Base-by-base conservation (phyloP, 345 rosid genomes). In the Jatropha curcas region DNA sequence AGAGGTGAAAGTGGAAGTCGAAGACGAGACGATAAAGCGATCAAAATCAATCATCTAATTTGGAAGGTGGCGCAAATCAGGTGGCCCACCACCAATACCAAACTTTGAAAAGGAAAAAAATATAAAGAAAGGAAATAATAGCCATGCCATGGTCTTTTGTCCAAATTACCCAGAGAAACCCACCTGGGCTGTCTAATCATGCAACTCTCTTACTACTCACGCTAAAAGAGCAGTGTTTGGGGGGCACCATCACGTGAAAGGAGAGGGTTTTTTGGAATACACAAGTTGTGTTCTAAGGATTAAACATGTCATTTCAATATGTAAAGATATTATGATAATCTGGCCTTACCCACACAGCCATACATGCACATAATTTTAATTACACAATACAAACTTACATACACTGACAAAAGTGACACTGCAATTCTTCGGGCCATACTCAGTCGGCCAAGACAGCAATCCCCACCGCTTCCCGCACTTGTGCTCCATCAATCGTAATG, bases 171-270 rank as follows among this genome's bases (percentile, higher is more conserved):
- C 65, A 19, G 14, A 2, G 63, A 59, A 58, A 39, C 67, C 68
- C 69, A 58, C 53, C 66, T 51, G 70, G 69, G 70, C 13, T 53
- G 73, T 61, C 67, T 61, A 71, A 55, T 45, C 39, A 55, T 67
- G 43, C 58, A 58, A 22, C 25, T 33, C 28, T 34, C 59, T 34
- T n/a, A 16, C 30, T 58, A 12, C 22, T 52, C 78, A 60, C 69
- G 63, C 76, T 16, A 25, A 24, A 71, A 59, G 11, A 55, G 65
- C 45, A 7, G 51, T 2, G 16, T 45, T 50, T 8, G 35, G 57
- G 62, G 52, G 69, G 67, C 74, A 68, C n/a, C 5, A 72, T 75
- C 74, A 71, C 77, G 82, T 71, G 83, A 55, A 60, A 56, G 45
- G 52, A 31, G 9, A 39, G 25, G 46, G 50, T 35, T 1, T 22